These are phyloP conservation scores for Dysphania ambrosioides DNA, from an alignment of 148 eudicot species.

Conservation along the genomic window DNA sequence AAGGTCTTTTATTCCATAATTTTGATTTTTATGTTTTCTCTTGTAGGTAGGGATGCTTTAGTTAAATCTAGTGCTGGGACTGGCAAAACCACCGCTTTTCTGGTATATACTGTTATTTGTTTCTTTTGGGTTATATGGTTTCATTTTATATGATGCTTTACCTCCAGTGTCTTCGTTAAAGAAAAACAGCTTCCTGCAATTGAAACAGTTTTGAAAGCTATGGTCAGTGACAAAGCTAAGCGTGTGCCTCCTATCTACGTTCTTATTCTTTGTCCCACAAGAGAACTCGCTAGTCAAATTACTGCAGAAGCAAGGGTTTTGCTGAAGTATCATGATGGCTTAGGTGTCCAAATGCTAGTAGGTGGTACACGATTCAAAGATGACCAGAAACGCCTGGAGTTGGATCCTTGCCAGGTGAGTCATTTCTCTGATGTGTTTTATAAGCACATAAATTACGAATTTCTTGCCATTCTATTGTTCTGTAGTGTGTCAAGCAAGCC, in stretches of 20 bases:
- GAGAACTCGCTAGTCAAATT: conserved; percentile 97
- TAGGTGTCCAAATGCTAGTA: conserved; percentile 76
- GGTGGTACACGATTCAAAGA: conserved; percentile 96
- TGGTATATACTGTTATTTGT: conserved; percentile 61
- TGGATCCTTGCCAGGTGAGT: conserved; percentile 78
- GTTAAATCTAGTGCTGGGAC: conserved; percentile 90
- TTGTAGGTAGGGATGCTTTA: conserved; percentile 81
- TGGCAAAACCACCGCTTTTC: conserved; percentile 88
- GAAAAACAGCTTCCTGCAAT: conserved; percentile 93
- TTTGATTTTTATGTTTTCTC: conserved; percentile 23
- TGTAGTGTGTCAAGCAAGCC: neutral
- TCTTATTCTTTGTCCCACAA: conserved; percentile 89
- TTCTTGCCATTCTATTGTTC: neutral
- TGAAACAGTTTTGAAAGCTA: conserved; percentile 92
- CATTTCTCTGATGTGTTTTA: neutral
- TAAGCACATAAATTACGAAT: no score
- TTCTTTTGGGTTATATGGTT: neutral
- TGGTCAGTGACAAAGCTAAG: conserved; percentile 32
- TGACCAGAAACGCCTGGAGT: conserved; percentile 76
- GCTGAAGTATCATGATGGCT: conserved; percentile 79
- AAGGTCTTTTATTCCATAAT: no score
- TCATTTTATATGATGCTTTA: conserved; percentile 1
- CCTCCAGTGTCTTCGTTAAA: conserved; percentile 40
- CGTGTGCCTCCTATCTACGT: conserved; percentile 68
- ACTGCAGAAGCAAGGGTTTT: conserved; percentile 83